Percentiles rank a stretch among this genome's conserved stretches.
Evolutionary conservation across 1,284 basidiomycete species (phyloP).

Genomic region (Marasmius tenuissimus): DNA sequence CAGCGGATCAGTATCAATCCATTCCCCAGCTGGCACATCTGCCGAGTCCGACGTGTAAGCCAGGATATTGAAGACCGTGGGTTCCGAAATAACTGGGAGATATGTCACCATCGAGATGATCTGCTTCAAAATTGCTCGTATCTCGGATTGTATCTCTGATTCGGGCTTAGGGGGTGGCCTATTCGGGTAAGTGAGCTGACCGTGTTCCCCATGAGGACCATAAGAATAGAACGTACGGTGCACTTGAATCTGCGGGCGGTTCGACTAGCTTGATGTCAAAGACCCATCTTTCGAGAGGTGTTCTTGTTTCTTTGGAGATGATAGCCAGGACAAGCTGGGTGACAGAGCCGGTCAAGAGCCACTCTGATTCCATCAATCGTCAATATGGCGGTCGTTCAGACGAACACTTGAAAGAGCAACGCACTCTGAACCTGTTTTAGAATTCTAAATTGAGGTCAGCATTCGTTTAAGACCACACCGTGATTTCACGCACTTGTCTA

Average conservation of each 20-base stretch:
- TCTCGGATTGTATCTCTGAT: conserved; percentile 95
- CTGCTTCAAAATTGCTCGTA: conserved; percentile 97
- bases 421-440: conserved; percentile 87
- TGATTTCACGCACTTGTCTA: conserved; percentile 63
- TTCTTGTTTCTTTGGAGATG: conserved; percentile 90
- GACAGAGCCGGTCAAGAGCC: conserved; percentile 89
- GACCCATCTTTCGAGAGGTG: conserved; percentile 96
- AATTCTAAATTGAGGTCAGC: conserved; percentile 53
- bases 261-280: conserved; percentile 91
- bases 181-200: conserved; percentile 11
- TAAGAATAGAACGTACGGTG: conserved; percentile 38
- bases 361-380: conserved; percentile 52
- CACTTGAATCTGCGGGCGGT: conserved; percentile 45
- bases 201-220: conserved; percentile 1
- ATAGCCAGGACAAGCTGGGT: conserved; percentile 95
- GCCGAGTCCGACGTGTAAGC: conserved; percentile 90
- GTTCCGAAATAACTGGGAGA: conserved; percentile 92
- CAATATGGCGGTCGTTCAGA: not conserved
- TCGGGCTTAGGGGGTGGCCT: conserved; percentile 71
- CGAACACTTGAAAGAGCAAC: conserved; percentile 23
- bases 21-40: conserved; percentile 86
- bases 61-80: conserved; percentile 94
- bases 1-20: conserved; percentile 94
- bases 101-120: conserved; percentile 97
- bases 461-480: conserved; percentile 2